A percentile compares a stretch with the other conserved stretches of the same genome.
Conservation (phyloP, 371 early-diverging fungal genomes). For the Mortierella sp. region DNA sequence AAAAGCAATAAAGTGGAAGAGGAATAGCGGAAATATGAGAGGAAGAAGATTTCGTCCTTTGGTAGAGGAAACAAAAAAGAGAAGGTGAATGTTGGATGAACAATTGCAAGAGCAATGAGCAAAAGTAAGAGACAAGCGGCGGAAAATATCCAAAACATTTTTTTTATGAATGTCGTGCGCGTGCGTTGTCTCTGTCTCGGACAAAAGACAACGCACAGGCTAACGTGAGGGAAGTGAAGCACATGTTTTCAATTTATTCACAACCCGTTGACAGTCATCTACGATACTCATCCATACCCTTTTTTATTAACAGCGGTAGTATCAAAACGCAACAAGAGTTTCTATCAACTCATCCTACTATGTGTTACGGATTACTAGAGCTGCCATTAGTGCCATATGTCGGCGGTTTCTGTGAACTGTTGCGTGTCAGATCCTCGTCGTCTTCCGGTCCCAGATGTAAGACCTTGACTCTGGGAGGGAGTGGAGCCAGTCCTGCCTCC, state of each 20-base stretch:
- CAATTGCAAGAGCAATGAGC: too few species aligned
- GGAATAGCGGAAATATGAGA: neutral
- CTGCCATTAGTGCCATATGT: neutral
- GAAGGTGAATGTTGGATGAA: too few species aligned
- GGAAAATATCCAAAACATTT: too few species aligned
- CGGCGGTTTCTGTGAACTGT: conserved; percentile 1
- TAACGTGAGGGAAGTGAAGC: too few species aligned
- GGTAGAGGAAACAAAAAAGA: neutral
- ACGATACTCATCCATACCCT: too few species aligned
- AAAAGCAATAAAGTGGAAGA: neutral
- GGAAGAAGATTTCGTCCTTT: neutral
- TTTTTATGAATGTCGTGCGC: too few species aligned
- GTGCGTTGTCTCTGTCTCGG: too few species aligned
- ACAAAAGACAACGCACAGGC: too few species aligned
- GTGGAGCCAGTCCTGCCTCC: conserved; percentile 39
- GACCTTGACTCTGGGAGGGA: conserved; percentile 41
- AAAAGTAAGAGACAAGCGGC: too few species aligned
- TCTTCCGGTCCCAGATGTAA: conserved; percentile 6
- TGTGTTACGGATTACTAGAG: neutral
- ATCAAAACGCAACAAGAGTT: neutral
- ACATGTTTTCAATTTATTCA: too few species aligned
- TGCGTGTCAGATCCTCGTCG: conserved; percentile 9
- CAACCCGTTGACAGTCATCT: too few species aligned
- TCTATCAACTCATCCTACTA: neutral
- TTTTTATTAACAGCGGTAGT: too few species aligned